Percentiles rank a stretch among this genome's conserved stretches.
phyloP scores from a whole-genome alignment of 2,329 filamentous ascomycete genomes.

The Ophiostoma pallidulum region DNA sequence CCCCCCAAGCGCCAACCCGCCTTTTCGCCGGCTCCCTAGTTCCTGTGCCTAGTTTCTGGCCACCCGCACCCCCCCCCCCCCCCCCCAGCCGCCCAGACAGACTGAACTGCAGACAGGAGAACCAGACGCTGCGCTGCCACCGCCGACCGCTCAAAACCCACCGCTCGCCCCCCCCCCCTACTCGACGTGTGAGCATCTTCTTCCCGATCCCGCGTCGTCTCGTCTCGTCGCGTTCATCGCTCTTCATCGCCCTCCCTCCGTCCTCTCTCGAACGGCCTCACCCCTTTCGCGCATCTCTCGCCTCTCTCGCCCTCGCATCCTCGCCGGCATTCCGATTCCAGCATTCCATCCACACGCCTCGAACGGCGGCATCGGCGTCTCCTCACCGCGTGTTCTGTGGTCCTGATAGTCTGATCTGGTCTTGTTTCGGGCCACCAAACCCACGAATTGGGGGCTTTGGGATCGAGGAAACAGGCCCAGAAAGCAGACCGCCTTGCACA shows the following conservation, averaged over 20 bases:
- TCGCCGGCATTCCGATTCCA: background rate
- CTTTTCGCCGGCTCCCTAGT: background rate
- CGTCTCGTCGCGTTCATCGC: background rate
- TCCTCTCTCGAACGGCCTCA: background rate
- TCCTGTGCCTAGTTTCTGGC: constrained; percentile 2
- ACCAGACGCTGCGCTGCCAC: too few species aligned
- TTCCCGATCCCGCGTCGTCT: too few species aligned
- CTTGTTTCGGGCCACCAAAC: constrained; percentile 13
- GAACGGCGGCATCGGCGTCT: too few species aligned
- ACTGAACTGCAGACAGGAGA: background rate
- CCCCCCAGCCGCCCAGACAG: too few species aligned
- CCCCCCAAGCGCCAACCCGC: constrained; percentile 1
- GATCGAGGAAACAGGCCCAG: background rate
- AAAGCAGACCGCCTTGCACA: too few species aligned
- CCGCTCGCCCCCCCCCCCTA: too few species aligned
- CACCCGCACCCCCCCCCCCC: background rate
- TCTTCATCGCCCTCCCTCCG: background rate
- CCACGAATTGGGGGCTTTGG: constrained; percentile 11
- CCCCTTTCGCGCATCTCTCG: background rate
- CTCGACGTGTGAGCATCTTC: too few species aligned
- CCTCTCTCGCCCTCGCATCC: background rate
- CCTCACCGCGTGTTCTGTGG: background rate
- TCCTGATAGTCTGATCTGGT: constrained; percentile 1
- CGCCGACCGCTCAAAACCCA: too few species aligned
- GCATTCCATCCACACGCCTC: background rate